These are phyloP conservation scores for Gentiana dahurica DNA, from an alignment of 257 asterid species.

Conservation along the genomic window DNA sequence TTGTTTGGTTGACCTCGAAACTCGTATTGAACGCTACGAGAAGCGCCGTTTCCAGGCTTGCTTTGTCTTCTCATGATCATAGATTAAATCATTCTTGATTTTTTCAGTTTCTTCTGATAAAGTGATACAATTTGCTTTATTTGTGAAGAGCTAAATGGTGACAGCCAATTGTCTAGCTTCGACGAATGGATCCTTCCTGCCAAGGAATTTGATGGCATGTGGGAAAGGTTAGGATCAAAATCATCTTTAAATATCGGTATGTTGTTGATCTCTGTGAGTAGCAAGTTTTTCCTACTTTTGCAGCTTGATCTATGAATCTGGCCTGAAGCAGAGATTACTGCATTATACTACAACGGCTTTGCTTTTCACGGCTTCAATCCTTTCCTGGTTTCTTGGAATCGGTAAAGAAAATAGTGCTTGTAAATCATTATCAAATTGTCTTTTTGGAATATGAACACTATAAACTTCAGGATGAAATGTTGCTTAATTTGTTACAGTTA, in stretches of 20 bases:
- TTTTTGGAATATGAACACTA: too few species aligned
- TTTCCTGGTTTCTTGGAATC: conserved; percentile 91
- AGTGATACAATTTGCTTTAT: neutral
- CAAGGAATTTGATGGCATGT: conserved; percentile 93
- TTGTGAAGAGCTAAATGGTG: conserved; percentile 69
- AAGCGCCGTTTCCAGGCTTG: too few species aligned
- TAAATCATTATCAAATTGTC: too few species aligned
- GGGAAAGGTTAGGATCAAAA: conserved; percentile 72
- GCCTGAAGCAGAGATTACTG: conserved; percentile 86
- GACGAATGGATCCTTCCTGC: conserved; percentile 98
- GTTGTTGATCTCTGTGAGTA: conserved; percentile 9
- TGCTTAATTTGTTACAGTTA: too few species aligned
- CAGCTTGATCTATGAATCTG: conserved; percentile 95
- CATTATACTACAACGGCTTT: conserved; percentile 93
- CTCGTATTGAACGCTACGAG: too few species aligned
- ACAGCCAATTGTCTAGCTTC: conserved; percentile 84
- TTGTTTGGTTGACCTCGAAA: too few species aligned
- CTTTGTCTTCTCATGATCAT: too few species aligned
- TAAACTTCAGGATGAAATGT: too few species aligned
- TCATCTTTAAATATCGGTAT: conserved; percentile 2
- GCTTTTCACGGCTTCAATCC: conserved; percentile 97
- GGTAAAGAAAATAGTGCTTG: conserved; percentile 37
- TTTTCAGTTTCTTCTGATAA: too few species aligned
- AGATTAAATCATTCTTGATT: too few species aligned
- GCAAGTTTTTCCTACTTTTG: conserved; percentile 19